Percentiles rank a stretch among this genome's conserved stretches.
phyloP scores from a whole-genome alignment of 169 alveolate genomes.

The Cardiosporidium cionae region DNA sequence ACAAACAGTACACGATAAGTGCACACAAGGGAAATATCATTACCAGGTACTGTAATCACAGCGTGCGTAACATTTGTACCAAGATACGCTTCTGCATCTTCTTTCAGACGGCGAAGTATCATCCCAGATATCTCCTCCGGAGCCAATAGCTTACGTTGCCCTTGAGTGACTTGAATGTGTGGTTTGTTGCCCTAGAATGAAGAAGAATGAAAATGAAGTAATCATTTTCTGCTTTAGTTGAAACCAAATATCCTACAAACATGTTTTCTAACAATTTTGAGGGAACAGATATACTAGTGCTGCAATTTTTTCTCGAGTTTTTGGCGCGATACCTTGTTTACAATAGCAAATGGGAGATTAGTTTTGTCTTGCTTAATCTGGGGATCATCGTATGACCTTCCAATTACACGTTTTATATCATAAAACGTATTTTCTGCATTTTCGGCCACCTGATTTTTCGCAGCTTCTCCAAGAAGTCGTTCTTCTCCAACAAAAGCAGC shows the following conservation, averaged over 20 bases:
- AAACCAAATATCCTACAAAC: background rate
- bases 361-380: slow-evolving; percentile 90
- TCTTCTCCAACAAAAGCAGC: slow-evolving; percentile 95
- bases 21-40: background rate
- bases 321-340: slow-evolving; percentile 79
- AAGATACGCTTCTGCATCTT: slow-evolving; percentile 91
- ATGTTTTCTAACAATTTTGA: no score
- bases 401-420: slow-evolving; percentile 96
- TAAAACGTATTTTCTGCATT: slow-evolving; percentile 93
- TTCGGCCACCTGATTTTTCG: slow-evolving; percentile 93
- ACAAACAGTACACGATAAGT: background rate
- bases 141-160: slow-evolving; percentile 81
- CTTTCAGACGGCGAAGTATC: slow-evolving; percentile 93
- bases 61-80: slow-evolving; percentile 84
- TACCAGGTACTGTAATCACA: slow-evolving; percentile 49
- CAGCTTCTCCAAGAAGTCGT: slow-evolving; percentile 93
- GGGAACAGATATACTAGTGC: no score
- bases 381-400: slow-evolving; percentile 90
- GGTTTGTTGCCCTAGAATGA: slow-evolving; percentile 92
- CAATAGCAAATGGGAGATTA: slow-evolving; percentile 88
- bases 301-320: no score
- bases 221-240: background rate
- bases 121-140: slow-evolving; percentile 98
- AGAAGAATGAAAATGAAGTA: no score
- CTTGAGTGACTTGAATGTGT: slow-evolving; percentile 81